Conservation (phyloP, 164 flowering plant species). For the Vitis rotundifolia region DNA sequence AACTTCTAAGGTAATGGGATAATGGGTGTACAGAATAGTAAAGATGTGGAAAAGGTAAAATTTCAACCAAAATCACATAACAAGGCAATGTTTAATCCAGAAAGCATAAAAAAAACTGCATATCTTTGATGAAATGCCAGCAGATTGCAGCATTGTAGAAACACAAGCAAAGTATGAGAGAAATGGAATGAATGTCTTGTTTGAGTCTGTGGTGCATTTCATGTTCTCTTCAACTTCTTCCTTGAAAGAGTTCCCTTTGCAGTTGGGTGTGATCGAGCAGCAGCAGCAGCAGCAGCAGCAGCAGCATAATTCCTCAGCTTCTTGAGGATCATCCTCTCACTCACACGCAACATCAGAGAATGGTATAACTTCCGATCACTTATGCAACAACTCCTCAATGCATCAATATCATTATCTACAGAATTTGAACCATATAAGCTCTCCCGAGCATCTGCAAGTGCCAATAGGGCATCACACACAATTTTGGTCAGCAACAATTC, state of each 20-base stretch:
- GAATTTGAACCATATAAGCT: slow-evolving; percentile 52
- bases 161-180: too few relatives aligned
- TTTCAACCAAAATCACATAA: too few relatives aligned
- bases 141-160: too few relatives aligned
- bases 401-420: slow-evolving; percentile 53
- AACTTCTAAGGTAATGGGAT: too few relatives aligned
- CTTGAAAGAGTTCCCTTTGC: slow-evolving; percentile 12
- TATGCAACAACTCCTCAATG: slow-evolving; percentile 30
- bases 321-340: slow-evolving; percentile 74
- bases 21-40: too few relatives aligned
- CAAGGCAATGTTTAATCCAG: too few relatives aligned
- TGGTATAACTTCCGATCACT: slow-evolving; percentile 61
- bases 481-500: slow-evolving; percentile 47
- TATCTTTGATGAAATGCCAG: too few relatives aligned
- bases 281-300: slow-evolving; percentile 9
- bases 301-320: slow-evolving; percentile 61
- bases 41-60: too few relatives aligned
- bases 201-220: neutral
- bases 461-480: slow-evolving; percentile 60
- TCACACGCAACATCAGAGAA: slow-evolving; percentile 66
- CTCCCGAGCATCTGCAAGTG: slow-evolving; percentile 76
- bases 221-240: slow-evolving; percentile 20
- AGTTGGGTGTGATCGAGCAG: slow-evolving; percentile 8
- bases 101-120: too few relatives aligned
- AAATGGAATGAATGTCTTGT: neutral